Evolutionary conservation across 139 green algal species (phyloP).

Genomic region (Ettlia oleoabundans): DNA sequence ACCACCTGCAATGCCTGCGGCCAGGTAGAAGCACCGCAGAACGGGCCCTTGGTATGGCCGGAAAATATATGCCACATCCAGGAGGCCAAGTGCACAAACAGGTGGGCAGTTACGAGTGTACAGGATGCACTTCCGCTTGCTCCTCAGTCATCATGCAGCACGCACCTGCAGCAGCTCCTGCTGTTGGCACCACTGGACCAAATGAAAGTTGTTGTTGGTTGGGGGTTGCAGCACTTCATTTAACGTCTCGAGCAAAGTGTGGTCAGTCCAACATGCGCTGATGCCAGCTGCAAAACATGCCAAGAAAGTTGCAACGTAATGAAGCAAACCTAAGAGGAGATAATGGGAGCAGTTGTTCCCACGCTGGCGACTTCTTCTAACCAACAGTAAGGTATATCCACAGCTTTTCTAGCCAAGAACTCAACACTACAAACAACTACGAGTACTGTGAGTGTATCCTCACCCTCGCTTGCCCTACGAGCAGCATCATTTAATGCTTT

Average conservation of each 20-base stretch:
- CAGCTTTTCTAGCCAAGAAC: too few species aligned
- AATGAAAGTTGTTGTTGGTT: constrained; percentile 25
- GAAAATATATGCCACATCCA: too few species aligned
- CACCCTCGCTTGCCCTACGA: too few species aligned
- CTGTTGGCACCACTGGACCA: constrained; percentile 36
- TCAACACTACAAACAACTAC: too few species aligned
- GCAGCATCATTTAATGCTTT: too few species aligned
- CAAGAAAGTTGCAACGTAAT: neutral
- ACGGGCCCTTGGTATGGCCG: too few species aligned
- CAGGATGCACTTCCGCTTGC: neutral
- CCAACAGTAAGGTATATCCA: too few species aligned
- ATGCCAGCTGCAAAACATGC: neutral
- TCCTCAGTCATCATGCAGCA: neutral
- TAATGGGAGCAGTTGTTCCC: too few species aligned
- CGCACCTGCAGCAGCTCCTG: constrained; percentile 36
- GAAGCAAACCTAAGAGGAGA: neutral
- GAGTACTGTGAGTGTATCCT: too few species aligned
- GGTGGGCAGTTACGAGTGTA: too few species aligned
- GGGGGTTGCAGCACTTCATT: constrained; percentile 35
- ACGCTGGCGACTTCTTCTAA: too few species aligned
- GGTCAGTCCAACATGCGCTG: constrained; percentile 20
- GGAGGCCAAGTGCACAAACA: too few species aligned
- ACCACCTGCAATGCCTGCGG: constrained; percentile 30
- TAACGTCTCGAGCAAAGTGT: constrained; percentile 9
- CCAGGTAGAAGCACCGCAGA: neutral